Base-by-base conservation (phyloP, 148 eudicot genomes). In the Camellia lanceoleosa region DNA sequence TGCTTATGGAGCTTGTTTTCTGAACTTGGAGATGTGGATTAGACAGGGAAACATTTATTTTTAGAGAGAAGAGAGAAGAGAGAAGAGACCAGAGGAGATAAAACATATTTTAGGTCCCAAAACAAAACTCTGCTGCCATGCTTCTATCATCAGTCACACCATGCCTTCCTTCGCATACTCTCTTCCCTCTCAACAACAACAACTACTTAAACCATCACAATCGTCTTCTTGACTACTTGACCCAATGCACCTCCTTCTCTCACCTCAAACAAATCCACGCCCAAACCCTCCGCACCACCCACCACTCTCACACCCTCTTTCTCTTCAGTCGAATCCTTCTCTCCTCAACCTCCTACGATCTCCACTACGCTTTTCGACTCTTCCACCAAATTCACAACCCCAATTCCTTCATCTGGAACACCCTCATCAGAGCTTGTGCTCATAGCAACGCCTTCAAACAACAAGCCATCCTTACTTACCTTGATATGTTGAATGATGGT, bases 201-300 rank as follows among this genome's bases (percentile, higher is more conserved):
- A 62, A 38, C 55, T 49, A 5, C 41, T 69, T 42, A 54, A 46
- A 49, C 83, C 80, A 74, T 77, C 86, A 81, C 58, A 63, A 47
- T 58, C 87, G 82, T 56, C 85, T 92, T 10, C 89, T 90, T 76
- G 81, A 87, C 46, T 76, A 86, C 59, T 73, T 92, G 74, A 78
- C 75, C 64, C 84, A 88, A 60, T 86, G 86, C 77, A 70, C 89
- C 54, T 77, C 90, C 82, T 81, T 87, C 63, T 80, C 88, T 15
- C 85, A 89, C 23, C 86, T 91, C 84, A 91, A 90, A 66, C 90
- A 93, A 86, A 85, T 92, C 77, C 98, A 93, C 78, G 94, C 96
- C 38, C 89, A 87, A 49, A 66, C 89, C 3, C 89, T 93, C 71
- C 91, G 92, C 41, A 82, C 89, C 54, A 58, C 78, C 77, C 79